Percentiles rank a stretch among this genome's conserved stretches.
These are phyloP conservation scores for Brassica juncea DNA, from an alignment of 345 rosid species.

Conservation along the genomic window DNA sequence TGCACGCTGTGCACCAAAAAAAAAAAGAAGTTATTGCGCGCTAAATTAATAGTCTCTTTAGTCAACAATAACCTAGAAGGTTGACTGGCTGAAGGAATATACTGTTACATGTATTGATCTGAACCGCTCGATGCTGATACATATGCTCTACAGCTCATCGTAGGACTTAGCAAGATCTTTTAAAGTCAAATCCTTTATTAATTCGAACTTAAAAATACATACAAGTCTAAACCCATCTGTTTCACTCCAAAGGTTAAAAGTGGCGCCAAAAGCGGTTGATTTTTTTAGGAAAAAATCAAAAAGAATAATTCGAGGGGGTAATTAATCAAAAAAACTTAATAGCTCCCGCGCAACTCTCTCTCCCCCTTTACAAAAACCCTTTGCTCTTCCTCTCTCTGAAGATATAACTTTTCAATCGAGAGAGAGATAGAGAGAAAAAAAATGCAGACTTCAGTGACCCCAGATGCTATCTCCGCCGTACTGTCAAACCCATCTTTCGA, in stretches of 20 bases:
- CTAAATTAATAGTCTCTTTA: not conserved
- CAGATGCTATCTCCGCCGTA: slow-evolving; percentile 60
- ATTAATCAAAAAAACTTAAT: slow-evolving; percentile 20
- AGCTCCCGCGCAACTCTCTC: slow-evolving; percentile 27
- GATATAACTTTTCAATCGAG: not conserved
- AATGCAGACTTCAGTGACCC: slow-evolving; percentile 57
- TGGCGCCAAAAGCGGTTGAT: slow-evolving; percentile 26
- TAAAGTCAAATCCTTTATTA: not conserved
- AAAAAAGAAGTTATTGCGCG: not conserved
- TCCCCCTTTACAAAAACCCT: slow-evolving; percentile 25
- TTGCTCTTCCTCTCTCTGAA: not conserved
- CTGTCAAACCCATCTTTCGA: slow-evolving; percentile 70
- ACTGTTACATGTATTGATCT: slow-evolving; percentile 1
- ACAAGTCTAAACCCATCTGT: not conserved
- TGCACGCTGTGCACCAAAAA: not conserved
- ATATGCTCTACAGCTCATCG: slow-evolving; percentile 17
- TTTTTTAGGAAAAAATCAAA: not conserved
- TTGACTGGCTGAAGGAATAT: slow-evolving; percentile 19
- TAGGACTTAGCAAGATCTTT: not conserved
- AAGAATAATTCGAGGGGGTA: not conserved
- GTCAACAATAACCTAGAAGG: slow-evolving; percentile 25
- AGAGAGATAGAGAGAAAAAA: not conserved
- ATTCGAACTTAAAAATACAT: too few relatives aligned
- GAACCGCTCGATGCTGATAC: slow-evolving; percentile 23
- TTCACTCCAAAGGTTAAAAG: not conserved